Evolutionary conservation across 768 basidiomycete genomes (phyloP).

Genomic region (Boletus sp.): DNA sequence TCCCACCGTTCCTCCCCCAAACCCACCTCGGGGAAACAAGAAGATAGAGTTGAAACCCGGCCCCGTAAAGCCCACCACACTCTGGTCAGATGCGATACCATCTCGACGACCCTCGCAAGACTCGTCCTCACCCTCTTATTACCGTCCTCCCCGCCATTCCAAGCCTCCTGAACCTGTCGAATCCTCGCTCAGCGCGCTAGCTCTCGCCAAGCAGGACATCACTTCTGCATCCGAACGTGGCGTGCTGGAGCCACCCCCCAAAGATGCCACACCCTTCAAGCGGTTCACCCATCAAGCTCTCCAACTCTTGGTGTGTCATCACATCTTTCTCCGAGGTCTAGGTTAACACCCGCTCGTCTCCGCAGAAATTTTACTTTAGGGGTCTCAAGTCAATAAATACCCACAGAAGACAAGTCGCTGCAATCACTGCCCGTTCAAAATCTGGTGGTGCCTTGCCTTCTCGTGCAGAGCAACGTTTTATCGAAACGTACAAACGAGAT

Average conservation of each 20-base stretch:
- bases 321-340: not conserved
- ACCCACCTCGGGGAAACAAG: slow-evolving; percentile 34
- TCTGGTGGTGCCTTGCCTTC: slow-evolving; percentile 61
- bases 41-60: slow-evolving; percentile 63
- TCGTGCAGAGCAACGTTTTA: slow-evolving; percentile 66
- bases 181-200: slow-evolving; percentile 35
- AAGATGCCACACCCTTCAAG: slow-evolving; percentile 53
- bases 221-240: slow-evolving; percentile 65
- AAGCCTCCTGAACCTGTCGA: slow-evolving; percentile 18
- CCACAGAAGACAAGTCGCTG: slow-evolving; percentile 51
- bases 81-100: slow-evolving; percentile 17
- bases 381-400: slow-evolving; percentile 71
- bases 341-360: not conserved
- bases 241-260: slow-evolving; percentile 62
- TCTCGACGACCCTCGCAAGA: slow-evolving; percentile 23
- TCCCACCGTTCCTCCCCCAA: slow-evolving; percentile 26
- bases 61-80: slow-evolving; percentile 47
- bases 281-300: slow-evolving; percentile 48
- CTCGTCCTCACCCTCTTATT: slow-evolving; percentile 22
- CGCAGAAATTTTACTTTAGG: slow-evolving; percentile 79
- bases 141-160: slow-evolving; percentile 25
- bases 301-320: slow-evolving; percentile 41
- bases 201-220: slow-evolving; percentile 59
- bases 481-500: slow-evolving; percentile 64
- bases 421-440: slow-evolving; percentile 53